These are phyloP conservation scores for Vinca minor DNA, from an alignment of 257 asterid species.

Conservation along the genomic window DNA sequence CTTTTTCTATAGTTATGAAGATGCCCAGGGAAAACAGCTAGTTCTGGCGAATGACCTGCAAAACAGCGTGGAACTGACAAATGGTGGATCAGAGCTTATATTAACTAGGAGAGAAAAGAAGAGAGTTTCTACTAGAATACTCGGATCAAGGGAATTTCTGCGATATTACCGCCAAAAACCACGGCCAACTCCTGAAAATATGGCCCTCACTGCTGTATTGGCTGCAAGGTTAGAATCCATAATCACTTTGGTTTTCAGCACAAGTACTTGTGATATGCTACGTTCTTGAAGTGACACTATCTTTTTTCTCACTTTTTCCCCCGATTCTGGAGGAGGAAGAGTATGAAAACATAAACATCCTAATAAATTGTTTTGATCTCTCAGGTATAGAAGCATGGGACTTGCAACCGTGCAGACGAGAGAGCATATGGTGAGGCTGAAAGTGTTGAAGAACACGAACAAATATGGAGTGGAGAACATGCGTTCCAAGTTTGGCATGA, in stretches of 20 bases:
- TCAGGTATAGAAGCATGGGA: conserved; percentile 88
- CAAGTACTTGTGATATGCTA: background rate
- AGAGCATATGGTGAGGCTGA: conserved; percentile 59
- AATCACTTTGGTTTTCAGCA: background rate
- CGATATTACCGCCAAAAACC: conserved; percentile 89
- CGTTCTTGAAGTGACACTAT: background rate
- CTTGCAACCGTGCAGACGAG: conserved; percentile 76
- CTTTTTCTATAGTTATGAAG: conserved; percentile 41
- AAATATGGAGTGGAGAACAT: conserved; percentile 59
- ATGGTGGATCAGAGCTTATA: conserved; percentile 76
- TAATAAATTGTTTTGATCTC: background rate
- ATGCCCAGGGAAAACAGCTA: conserved; percentile 58
- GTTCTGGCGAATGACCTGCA: conserved; percentile 37
- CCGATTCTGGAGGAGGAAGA: background rate
- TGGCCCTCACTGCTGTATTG: conserved; percentile 42
- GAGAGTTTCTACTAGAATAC: conserved; percentile 41
- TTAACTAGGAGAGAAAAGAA: conserved; percentile 36
- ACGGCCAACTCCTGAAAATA: conserved; percentile 55
- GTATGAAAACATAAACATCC: no score
- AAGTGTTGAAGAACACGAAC: conserved; percentile 73
- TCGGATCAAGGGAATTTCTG: conserved; percentile 93
- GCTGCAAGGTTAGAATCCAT: conserved; percentile 48
- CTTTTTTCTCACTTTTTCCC: no score
- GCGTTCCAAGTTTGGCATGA: conserved; percentile 87
- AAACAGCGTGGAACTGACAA: conserved; percentile 53